Conservation (phyloP, 1,284 basidiomycete species). For the Sphagnurus paluster region DNA sequence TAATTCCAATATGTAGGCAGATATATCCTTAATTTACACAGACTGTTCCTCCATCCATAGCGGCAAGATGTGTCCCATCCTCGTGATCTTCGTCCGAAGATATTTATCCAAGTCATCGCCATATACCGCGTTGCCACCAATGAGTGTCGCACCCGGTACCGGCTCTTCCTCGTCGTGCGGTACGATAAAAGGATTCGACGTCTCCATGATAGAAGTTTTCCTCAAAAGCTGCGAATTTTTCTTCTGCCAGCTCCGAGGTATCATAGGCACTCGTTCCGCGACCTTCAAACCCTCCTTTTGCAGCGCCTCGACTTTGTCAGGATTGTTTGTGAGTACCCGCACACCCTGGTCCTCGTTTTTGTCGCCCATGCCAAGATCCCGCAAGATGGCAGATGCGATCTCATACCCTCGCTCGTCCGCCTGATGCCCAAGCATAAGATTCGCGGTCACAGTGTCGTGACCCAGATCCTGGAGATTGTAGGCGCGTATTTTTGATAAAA, state of each 20-base stretch:
- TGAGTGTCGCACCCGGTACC: slow-evolving; percentile 75
- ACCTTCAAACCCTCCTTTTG: slow-evolving; percentile 83
- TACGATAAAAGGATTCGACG: slow-evolving; percentile 19
- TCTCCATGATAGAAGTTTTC: slow-evolving; percentile 24
- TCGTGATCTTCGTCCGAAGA: slow-evolving; percentile 90
- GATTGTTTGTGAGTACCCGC: slow-evolving; percentile 94
- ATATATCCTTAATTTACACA: slow-evolving; percentile 1
- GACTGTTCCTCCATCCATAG: slow-evolving; percentile 45
- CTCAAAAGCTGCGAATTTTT: slow-evolving; percentile 34
- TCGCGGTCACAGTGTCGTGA: slow-evolving; percentile 97
- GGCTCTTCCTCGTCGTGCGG: slow-evolving; percentile 45
- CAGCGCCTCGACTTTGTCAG: slow-evolving; percentile 92
- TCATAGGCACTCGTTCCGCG: slow-evolving; percentile 89
- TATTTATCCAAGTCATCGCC: slow-evolving; percentile 95
- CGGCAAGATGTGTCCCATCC: slow-evolving; percentile 95
- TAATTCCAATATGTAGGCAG: background rate
- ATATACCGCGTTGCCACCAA: slow-evolving; percentile 78
- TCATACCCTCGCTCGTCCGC: slow-evolving; percentile 96
- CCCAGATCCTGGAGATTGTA: slow-evolving; percentile 99
- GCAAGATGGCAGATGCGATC: slow-evolving; percentile 87
- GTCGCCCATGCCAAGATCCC: slow-evolving; percentile 79
- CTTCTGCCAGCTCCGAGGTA: slow-evolving; percentile 86
- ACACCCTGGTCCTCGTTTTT: slow-evolving; percentile 54
- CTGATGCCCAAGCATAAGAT: slow-evolving; percentile 91
- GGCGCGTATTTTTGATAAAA: slow-evolving; percentile 94